Percentiles rank a stretch among this genome's conserved stretches.
Conservation (phyloP, 2,329 filamentous ascomycete species). For the Aaosphaeria arxii region DNA sequence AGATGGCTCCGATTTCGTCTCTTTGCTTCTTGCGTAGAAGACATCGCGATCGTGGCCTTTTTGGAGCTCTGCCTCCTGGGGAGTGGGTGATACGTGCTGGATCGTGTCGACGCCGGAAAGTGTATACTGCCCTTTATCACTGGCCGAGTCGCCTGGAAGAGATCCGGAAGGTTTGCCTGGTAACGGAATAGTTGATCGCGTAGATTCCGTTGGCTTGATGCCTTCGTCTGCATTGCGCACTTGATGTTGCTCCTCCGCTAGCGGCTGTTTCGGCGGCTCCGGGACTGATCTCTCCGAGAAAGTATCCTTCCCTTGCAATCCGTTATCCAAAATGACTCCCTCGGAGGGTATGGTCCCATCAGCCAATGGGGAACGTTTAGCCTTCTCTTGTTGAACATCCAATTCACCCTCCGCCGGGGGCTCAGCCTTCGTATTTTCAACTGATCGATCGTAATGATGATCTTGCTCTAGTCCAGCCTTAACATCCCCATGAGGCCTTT, state of each 20-base stretch:
- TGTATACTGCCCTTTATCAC: conserved; percentile 49
- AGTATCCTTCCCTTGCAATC: conserved; percentile 32
- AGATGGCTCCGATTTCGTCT: conserved; percentile 47
- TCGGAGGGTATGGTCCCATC: conserved; percentile 50
- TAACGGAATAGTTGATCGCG: conserved; percentile 40
- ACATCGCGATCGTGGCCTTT: conserved; percentile 52
- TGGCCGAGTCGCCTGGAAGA: conserved; percentile 44
- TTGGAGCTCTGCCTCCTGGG: conserved; percentile 21
- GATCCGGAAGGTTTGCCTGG: conserved; percentile 27
- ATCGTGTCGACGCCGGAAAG: conserved; percentile 46
- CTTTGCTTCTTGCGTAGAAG: conserved; percentile 52
- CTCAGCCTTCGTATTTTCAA: conserved; percentile 39
- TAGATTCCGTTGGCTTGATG: conserved; percentile 38
- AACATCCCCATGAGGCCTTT: conserved; percentile 12
- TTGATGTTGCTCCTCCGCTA: conserved; percentile 23
- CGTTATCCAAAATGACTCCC: conserved; percentile 27
- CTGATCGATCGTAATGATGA: conserved; percentile 48
- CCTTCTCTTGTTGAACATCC: conserved; percentile 46
- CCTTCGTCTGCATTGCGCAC: conserved; percentile 17
- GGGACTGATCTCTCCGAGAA: conserved; percentile 26
- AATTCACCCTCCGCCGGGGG: conserved; percentile 39
- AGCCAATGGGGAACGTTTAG: conserved; percentile 43
- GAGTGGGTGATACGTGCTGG: conserved; percentile 26
- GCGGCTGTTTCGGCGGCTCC: conserved; percentile 36
- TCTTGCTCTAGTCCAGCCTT: conserved; percentile 48